phyloP scores from a whole-genome alignment of 805 yeast species.

The Candida easanensis region DNA sequence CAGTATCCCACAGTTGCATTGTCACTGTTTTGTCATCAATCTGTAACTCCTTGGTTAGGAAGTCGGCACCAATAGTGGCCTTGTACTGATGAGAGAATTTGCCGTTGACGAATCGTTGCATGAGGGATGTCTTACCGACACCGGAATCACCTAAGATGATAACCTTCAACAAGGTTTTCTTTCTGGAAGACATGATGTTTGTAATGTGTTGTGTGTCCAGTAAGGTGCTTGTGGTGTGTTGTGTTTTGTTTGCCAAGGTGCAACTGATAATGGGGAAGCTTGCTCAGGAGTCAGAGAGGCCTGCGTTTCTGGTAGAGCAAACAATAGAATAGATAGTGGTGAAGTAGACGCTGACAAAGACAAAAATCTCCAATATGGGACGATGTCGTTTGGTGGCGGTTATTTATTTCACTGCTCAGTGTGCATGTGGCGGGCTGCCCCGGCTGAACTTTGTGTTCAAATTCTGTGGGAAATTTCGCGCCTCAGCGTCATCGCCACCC shows the following conservation, averaged over 20 bases:
- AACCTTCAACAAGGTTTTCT: conserved; percentile 77
- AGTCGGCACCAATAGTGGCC: conserved; percentile 98
- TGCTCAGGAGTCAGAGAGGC: no score
- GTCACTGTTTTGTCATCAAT: conserved; percentile 65
- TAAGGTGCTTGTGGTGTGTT: neutral
- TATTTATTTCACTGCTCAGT: no score
- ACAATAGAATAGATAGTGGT: no score
- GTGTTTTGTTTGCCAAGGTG: no score
- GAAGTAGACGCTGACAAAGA: neutral
- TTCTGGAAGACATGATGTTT: conserved; percentile 40
- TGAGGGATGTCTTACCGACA: conserved; percentile 93
- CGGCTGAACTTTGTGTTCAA: neutral
- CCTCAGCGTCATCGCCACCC: neutral
- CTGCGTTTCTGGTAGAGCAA: no score
- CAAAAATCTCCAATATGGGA: no score
- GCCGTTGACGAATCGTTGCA: conserved; percentile 96
- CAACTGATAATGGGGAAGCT: no score
- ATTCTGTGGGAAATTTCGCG: neutral
- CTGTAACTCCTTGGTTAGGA: conserved; percentile 83
- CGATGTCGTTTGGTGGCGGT: no score
- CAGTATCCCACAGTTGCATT: conserved; percentile 94
- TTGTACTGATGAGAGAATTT: conserved; percentile 94
- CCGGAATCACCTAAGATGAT: conserved; percentile 96
- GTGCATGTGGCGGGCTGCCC: conserved; percentile 2
- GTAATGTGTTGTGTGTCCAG: neutral